phyloP scores from a whole-genome alignment of 768 basidiomycete genomes.

The Suillus plorans region DNA sequence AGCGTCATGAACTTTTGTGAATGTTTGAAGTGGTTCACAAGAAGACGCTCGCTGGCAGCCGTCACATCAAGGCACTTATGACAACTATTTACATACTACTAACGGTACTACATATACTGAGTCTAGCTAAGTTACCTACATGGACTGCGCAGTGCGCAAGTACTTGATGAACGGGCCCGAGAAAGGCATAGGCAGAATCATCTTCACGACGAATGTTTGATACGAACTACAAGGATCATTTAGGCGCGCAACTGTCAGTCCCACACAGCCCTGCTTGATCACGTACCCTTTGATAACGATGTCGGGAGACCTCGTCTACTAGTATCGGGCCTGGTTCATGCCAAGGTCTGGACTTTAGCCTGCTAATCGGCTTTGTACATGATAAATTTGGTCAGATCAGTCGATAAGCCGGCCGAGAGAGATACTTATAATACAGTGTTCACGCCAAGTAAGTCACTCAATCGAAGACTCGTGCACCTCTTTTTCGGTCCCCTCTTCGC shows the following conservation, averaged over 20 bases:
- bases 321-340: background rate
- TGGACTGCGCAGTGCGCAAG: too few relatives aligned
- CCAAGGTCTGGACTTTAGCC: too few relatives aligned
- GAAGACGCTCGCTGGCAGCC: conserved; percentile 2
- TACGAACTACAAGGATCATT: background rate
- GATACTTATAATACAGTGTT: background rate
- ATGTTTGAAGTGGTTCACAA: conserved; percentile 7
- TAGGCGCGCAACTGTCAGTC: background rate
- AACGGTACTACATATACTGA: too few relatives aligned
- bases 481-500: background rate
- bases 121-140: too few relatives aligned
- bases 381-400: too few relatives aligned
- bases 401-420: too few relatives aligned
- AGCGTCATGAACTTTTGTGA: background rate
- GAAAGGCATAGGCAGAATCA: too few relatives aligned
- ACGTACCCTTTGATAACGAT: background rate
- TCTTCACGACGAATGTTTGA: too few relatives aligned
- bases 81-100: background rate
- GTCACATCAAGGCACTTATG: conserved; percentile 11
- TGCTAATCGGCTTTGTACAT: too few relatives aligned
- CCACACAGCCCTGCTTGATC: background rate
- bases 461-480: background rate
- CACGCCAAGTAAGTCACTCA: background rate
- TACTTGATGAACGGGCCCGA: too few relatives aligned
- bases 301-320: background rate